These are phyloP conservation scores for Aspergillus texensis DNA, from an alignment of 2,329 filamentous ascomycete genomes.

Conservation along the genomic window DNA sequence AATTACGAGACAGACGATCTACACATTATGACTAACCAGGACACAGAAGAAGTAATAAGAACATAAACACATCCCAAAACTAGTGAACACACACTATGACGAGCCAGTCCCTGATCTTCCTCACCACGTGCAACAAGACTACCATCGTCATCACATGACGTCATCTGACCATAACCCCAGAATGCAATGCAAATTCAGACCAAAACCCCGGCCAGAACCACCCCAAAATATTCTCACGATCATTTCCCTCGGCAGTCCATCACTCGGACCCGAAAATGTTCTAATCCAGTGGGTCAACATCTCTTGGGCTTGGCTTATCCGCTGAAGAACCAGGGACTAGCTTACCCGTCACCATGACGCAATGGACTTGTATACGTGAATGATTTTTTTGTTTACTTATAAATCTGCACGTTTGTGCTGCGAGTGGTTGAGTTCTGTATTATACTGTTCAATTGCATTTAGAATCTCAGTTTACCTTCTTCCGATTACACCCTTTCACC, in stretches of 20 bases:
- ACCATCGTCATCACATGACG: no score
- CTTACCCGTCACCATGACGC: neutral
- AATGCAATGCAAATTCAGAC: no score
- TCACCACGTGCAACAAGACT: neutral
- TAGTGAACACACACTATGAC: no score
- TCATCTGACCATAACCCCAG: no score
- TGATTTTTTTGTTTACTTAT: neutral
- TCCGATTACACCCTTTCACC: neutral
- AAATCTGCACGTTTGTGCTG: neutral
- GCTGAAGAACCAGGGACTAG: neutral
- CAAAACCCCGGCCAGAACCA: no score
- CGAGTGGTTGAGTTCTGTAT: no score
- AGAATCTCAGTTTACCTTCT: neutral
- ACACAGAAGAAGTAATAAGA: no score
- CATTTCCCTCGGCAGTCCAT: no score
- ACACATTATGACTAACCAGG: no score
- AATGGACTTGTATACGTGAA: neutral
- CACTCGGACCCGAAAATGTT: neutral
- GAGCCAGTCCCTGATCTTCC: neutral
- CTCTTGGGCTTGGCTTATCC: neutral
- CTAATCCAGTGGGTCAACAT: neutral
- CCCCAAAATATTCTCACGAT: no score
- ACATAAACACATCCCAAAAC: no score
- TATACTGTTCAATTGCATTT: neutral
- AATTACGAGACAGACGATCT: no score